Percentiles rank a stretch among this genome's conserved stretches.
Evolutionary conservation across 305 asterid species (phyloP).

Genomic region (Rubia peregrina): DNA sequence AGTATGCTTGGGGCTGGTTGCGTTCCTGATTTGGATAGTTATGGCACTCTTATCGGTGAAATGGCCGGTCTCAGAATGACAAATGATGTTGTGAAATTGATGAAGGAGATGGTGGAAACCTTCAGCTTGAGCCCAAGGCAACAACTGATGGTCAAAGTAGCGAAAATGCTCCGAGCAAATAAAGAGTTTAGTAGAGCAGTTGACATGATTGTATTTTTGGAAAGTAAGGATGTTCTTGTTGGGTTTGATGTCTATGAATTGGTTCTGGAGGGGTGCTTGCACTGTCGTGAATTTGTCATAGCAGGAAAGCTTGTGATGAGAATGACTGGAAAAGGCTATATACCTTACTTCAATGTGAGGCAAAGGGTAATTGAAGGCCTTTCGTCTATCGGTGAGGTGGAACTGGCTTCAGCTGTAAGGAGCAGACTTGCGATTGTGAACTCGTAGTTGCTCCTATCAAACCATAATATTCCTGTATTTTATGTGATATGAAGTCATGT

Average conservation of each 20-base stretch:
- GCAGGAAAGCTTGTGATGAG: constrained; percentile 51
- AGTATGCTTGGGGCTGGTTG: constrained; percentile 60
- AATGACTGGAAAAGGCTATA: constrained; percentile 63
- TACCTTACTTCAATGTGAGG: constrained; percentile 60
- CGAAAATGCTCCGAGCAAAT: constrained; percentile 47
- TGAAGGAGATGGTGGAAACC: constrained; percentile 57
- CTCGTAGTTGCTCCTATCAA: constrained; percentile 28
- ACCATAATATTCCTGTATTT: not conserved
- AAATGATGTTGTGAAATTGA: constrained; percentile 27
- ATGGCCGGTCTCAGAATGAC: constrained; percentile 46
- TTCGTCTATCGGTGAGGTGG: constrained; percentile 47
- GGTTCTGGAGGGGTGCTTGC: constrained; percentile 64
- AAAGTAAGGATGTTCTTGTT: constrained; percentile 35
- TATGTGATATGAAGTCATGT: not conserved
- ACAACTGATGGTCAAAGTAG: constrained; percentile 44
- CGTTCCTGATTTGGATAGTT: constrained; percentile 61
- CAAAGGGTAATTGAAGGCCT: constrained; percentile 62
- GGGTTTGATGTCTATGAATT: constrained; percentile 60
- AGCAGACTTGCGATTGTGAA: constrained; percentile 46
- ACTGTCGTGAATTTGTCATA: constrained; percentile 40
- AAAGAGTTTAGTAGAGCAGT: constrained; percentile 56
- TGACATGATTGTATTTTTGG: constrained; percentile 57
- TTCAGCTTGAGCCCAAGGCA: constrained; percentile 55
- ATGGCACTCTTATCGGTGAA: constrained; percentile 42
- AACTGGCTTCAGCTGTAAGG: constrained; percentile 53